phyloP scores from a whole-genome alignment of 2,329 filamentous ascomycete genomes.

The Spiromastix sp. region DNA sequence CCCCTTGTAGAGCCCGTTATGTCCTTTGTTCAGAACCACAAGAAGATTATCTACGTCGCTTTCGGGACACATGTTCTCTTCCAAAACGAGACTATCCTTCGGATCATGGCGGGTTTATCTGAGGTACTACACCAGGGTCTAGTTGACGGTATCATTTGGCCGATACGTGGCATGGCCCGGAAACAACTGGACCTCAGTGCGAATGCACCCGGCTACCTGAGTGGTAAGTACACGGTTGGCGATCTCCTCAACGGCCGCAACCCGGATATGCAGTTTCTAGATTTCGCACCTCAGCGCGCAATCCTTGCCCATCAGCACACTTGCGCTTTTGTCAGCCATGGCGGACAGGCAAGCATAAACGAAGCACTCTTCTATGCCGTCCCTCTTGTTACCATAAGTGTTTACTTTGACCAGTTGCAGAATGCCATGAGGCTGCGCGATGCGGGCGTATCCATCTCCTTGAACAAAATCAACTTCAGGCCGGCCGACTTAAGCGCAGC shows the following conservation, averaged over 20 bases:
- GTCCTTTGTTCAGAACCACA: slow-evolving; percentile 23
- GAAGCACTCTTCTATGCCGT: slow-evolving; percentile 32
- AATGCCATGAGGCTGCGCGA: slow-evolving; percentile 27
- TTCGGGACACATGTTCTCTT: slow-evolving; percentile 35
- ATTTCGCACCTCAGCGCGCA: slow-evolving; percentile 34
- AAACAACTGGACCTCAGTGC: slow-evolving; percentile 8
- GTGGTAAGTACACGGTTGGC: background rate
- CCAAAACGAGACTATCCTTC: slow-evolving; percentile 17
- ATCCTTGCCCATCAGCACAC: slow-evolving; percentile 27
- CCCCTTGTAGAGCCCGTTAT: slow-evolving; percentile 17
- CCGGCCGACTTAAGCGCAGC: slow-evolving; percentile 21
- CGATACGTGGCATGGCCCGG: slow-evolving; percentile 17
- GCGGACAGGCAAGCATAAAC: slow-evolving; percentile 33
- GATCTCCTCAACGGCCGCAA: slow-evolving; percentile 11
- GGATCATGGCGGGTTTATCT: slow-evolving; percentile 24
- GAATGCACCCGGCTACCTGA: too few relatives aligned
- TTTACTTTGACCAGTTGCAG: slow-evolving; percentile 35
- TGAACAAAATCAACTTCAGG: slow-evolving; percentile 30
- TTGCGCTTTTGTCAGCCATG: slow-evolving; percentile 32
- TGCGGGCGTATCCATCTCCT: slow-evolving; percentile 24
- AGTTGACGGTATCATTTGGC: slow-evolving; percentile 34
- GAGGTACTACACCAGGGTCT: slow-evolving; percentile 16
- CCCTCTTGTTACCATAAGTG: slow-evolving; percentile 26
- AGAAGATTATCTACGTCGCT: slow-evolving; percentile 30
- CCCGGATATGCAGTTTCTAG: slow-evolving; percentile 20